Percentiles rank a stretch among this genome's conserved stretches.
Evolutionary conservation across 441 rosid genomes (phyloP).

Genomic region (Francoa sonchifolia): DNA sequence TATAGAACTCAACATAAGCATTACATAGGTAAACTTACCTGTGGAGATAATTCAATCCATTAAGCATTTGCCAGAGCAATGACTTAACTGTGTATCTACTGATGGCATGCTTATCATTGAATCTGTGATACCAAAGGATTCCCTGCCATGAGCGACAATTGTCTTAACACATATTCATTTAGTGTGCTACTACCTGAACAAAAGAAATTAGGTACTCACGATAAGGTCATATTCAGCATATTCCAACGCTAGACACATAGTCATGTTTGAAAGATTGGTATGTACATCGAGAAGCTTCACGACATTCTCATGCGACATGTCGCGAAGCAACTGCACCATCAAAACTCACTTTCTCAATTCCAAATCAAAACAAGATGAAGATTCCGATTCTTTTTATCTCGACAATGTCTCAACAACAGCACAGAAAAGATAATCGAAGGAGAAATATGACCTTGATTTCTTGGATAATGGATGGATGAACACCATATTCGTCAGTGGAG

Average conservation of each 20-base stretch:
- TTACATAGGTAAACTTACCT: constrained; percentile 9
- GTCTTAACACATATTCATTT: too few relatives aligned
- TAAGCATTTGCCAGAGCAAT: constrained; percentile 91
- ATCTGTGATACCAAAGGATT: constrained; percentile 86
- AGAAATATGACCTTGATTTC: constrained; percentile 47
- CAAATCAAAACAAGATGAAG: neutral
- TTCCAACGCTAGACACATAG: constrained; percentile 86
- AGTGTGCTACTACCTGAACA: neutral
- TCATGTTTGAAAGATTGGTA: constrained; percentile 88
- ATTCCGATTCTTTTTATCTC: too few relatives aligned
- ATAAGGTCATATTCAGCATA: constrained; percentile 91
- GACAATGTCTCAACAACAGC: too few relatives aligned
- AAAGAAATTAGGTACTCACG: constrained; percentile 7
- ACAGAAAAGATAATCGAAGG: too few relatives aligned
- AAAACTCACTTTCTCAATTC: neutral
- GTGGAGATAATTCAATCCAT: constrained; percentile 90
- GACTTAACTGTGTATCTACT: constrained; percentile 84
- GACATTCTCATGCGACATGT: constrained; percentile 87
- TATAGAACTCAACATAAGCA: neutral
- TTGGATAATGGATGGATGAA: constrained; percentile 92
- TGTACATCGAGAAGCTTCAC: constrained; percentile 96
- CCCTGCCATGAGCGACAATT: too few relatives aligned
- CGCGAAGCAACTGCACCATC: constrained; percentile 53
- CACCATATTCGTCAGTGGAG: constrained; percentile 98
- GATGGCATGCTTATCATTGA: constrained; percentile 50